Evolutionary conservation across 202 grass and related monocot species (phyloP).

Genomic region (Musa balbisiana): DNA sequence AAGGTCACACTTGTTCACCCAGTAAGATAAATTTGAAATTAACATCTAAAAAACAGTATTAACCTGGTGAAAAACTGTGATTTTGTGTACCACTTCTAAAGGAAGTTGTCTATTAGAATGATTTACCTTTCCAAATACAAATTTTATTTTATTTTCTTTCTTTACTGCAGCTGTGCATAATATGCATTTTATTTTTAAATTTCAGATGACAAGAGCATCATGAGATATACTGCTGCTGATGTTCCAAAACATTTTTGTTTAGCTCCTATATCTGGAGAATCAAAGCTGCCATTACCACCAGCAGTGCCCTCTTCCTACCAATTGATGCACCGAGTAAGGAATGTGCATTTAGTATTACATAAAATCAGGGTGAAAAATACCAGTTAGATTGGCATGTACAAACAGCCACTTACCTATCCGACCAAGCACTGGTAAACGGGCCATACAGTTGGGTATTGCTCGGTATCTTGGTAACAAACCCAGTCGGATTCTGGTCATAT

Average conservation of each 20-base stretch:
- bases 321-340: slow-evolving; percentile 49
- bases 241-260: slow-evolving; percentile 46
- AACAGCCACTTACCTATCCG: too few relatives aligned
- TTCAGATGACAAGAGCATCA: slow-evolving; percentile 51
- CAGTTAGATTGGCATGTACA: too few relatives aligned
- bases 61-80: background rate
- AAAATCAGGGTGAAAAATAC: too few relatives aligned
- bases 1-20: too few relatives aligned
- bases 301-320: slow-evolving; percentile 19
- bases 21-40: too few relatives aligned
- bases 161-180: background rate
- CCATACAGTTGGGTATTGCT: too few relatives aligned
- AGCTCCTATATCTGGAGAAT: slow-evolving; percentile 45
- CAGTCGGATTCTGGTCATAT: too few relatives aligned
- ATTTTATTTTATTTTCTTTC: background rate
- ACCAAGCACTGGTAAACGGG: too few relatives aligned
- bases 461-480: too few relatives aligned
- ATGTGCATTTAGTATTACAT: background rate
- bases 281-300: slow-evolving; percentile 25
- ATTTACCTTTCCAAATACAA: background rate
- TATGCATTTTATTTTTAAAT: slow-evolving; percentile 21
- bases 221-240: slow-evolving; percentile 70
- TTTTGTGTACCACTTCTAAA: too few relatives aligned
- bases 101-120: too few relatives aligned
- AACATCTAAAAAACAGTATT: too few relatives aligned